Conservation (phyloP, 2,329 filamentous ascomycete genomes). For the Emmonsiellopsis sp. region DNA sequence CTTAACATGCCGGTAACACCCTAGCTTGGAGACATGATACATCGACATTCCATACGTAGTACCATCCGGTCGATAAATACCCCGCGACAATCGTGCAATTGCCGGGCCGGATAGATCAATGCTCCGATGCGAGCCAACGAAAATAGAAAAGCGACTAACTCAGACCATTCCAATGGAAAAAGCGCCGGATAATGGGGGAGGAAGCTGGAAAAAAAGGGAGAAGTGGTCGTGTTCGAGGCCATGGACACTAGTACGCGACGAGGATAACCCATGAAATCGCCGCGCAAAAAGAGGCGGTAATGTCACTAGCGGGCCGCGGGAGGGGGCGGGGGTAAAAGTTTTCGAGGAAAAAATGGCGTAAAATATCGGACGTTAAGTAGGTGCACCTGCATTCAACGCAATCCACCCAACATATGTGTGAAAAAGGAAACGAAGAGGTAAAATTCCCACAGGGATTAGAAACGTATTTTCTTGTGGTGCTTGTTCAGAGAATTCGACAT, state of each 20-base stretch:
- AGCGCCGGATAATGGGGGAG: neutral
- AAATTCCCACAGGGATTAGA: neutral
- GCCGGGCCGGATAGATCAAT: neutral
- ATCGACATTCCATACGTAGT: neutral
- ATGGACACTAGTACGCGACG: neutral
- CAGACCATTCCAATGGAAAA: neutral
- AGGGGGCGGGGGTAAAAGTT: neutral
- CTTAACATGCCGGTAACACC: constrained; percentile 10
- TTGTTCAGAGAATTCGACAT: constrained; percentile 29
- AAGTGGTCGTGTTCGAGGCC: neutral
- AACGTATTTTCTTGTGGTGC: neutral
- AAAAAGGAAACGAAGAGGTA: neutral
- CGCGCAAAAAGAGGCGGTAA: neutral
- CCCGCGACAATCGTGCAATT: neutral
- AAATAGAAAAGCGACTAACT: neutral
- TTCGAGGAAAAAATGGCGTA: neutral
- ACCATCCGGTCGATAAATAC: neutral
- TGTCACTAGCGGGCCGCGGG: no score
- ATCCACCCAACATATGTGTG: neutral
- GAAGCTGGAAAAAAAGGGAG: neutral
- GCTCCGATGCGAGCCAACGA: neutral
- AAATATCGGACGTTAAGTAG: neutral
- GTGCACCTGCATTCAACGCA: neutral
- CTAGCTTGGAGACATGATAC: constrained; percentile 3
- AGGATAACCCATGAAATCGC: neutral